Evolutionary conservation across 257 asterid genomes (phyloP).

Genomic region (Striga asiatica): DNA sequence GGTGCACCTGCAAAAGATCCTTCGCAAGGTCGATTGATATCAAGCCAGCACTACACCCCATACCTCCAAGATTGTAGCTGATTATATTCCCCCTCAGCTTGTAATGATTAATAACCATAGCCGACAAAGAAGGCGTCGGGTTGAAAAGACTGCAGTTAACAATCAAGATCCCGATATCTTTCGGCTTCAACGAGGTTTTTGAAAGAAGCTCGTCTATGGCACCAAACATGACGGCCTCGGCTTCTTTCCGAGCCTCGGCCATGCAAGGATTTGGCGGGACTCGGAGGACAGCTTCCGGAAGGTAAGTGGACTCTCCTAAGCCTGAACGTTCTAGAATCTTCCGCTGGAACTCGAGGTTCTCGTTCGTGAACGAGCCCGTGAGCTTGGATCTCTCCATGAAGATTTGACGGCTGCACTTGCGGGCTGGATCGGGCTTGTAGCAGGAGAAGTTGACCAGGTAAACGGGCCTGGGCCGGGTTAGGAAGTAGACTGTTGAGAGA

Average conservation of each 20-base stretch:
- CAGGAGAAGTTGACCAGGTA: slow-evolving; percentile 36
- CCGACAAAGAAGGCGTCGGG: slow-evolving; percentile 55
- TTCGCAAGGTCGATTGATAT: slow-evolving; percentile 56
- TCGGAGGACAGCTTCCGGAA: slow-evolving; percentile 29
- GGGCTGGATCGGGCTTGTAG: slow-evolving; percentile 25
- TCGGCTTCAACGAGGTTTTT: slow-evolving; percentile 39
- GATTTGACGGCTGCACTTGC: slow-evolving; percentile 1
- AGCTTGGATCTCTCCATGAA: slow-evolving; percentile 30
- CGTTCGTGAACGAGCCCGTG: slow-evolving; percentile 24
- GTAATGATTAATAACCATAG: slow-evolving; percentile 54
- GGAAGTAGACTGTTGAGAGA: slow-evolving; percentile 19
- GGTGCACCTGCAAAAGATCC: slow-evolving; percentile 42
- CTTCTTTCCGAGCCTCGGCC: slow-evolving; percentile 43
- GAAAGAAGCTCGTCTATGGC: slow-evolving; percentile 38
- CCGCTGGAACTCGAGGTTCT: slow-evolving; percentile 30
- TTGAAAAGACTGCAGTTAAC: slow-evolving; percentile 56
- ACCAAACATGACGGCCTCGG: slow-evolving; percentile 48
- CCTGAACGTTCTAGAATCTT: slow-evolving; percentile 32
- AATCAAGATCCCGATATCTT: slow-evolving; percentile 49
- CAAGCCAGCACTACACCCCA: slow-evolving; percentile 68
- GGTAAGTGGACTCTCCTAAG: slow-evolving; percentile 37
- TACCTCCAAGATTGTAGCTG: slow-evolving; percentile 57
- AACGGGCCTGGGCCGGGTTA: slow-evolving; percentile 36
- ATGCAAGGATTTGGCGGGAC: slow-evolving; percentile 35
- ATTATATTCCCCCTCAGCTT: slow-evolving; percentile 44